Evolutionary conservation across 2,329 filamentous ascomycete species (phyloP).

Genomic region (Xylariaceae sp.): DNA sequence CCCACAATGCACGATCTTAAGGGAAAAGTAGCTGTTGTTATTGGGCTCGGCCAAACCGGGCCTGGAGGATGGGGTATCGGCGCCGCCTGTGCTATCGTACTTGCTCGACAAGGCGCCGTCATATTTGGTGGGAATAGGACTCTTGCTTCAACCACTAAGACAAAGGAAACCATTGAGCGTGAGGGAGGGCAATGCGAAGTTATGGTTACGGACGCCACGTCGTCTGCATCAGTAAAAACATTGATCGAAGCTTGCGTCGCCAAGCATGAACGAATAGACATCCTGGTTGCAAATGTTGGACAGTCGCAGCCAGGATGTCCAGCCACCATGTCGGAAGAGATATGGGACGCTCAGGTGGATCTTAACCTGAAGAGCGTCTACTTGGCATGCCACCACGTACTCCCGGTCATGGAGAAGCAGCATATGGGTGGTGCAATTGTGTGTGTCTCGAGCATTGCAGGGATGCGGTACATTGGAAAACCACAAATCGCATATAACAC

Average conservation of each 20-base stretch:
- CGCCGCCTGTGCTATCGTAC: conserved; percentile 14
- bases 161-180: conserved; percentile 12
- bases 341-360: conserved; percentile 59
- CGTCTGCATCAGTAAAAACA: conserved; percentile 10
- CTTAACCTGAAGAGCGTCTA: conserved; percentile 64
- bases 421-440: conserved; percentile 48
- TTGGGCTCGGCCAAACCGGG: conserved; percentile 15
- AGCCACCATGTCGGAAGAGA: conserved; percentile 43
- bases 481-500: conserved; percentile 50
- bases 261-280: conserved; percentile 16
- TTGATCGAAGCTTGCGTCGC: conserved; percentile 15
- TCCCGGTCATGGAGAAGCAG: conserved; percentile 61
- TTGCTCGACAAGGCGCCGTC: conserved; percentile 18
- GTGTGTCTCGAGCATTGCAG: conserved; percentile 58
- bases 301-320: conserved; percentile 19
- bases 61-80: conserved; percentile 20
- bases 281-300: conserved; percentile 19
- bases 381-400: conserved; percentile 56
- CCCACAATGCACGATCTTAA: conserved; percentile 14
- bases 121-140: conserved; percentile 23
- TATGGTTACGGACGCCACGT: conserved; percentile 19
- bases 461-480: conserved; percentile 55
- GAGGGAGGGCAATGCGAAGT: conserved; percentile 17
- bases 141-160: neutral
- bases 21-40: conserved; percentile 15